Evolutionary conservation across 352 stramenopile species (phyloP).

Genomic region (Globisporangium parvum): DNA sequence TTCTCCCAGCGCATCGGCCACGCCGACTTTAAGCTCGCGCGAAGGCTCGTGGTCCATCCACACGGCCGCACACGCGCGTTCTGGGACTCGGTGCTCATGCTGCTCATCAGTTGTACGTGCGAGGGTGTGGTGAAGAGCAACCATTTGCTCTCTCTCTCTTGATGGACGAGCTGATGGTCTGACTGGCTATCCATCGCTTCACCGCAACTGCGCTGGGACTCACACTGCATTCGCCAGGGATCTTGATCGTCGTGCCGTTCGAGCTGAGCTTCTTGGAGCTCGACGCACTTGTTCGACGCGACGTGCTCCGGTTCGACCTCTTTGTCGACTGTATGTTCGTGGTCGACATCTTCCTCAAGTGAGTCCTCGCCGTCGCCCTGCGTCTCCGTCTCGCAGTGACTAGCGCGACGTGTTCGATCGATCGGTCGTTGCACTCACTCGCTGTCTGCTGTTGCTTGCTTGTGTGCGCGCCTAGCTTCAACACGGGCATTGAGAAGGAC

Average conservation of each 20-base stretch:
- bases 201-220: no score
- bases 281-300: constrained; percentile 17
- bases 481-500: constrained; percentile 66
- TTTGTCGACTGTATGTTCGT: constrained; percentile 61
- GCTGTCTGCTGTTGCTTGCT: not conserved
- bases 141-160: no score
- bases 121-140: no score
- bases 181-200: no score
- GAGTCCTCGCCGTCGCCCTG: constrained; percentile 8
- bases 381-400: not conserved
- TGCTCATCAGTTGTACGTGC: constrained; percentile 58
- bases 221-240: constrained; percentile 41
- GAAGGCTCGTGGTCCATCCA: constrained; percentile 50
- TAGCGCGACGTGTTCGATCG: no score
- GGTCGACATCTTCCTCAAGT: constrained; percentile 73
- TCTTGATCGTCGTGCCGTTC: constrained; percentile 57
- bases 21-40: constrained; percentile 42
- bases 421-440: no score
- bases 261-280: constrained; percentile 63
- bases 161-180: no score
- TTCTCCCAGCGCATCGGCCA: constrained; percentile 44
- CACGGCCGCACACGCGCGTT: constrained; percentile 45
- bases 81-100: constrained; percentile 53
- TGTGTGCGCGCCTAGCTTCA: constrained; percentile 36
- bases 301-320: constrained; percentile 46